A percentile compares a stretch with the other conserved stretches of the same genome.
Conservation (phyloP, 2,329 filamentous ascomycete species). For the Exophiala bonariae region DNA sequence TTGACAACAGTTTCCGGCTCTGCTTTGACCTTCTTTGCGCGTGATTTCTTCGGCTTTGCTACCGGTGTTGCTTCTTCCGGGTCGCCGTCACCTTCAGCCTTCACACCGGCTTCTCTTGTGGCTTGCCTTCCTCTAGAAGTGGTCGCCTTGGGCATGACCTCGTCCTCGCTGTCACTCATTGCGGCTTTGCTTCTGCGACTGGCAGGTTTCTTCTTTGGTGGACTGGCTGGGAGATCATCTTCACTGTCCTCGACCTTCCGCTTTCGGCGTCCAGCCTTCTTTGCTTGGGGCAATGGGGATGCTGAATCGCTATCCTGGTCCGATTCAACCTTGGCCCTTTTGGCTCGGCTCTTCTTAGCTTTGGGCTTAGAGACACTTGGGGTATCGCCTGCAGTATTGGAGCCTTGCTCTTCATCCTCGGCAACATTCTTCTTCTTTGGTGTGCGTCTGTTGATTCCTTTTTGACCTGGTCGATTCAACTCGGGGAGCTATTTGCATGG, state of each 20-base stretch:
- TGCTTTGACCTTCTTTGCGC: conserved; percentile 52
- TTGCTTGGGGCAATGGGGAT: conserved; percentile 23
- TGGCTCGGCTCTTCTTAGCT: conserved; percentile 8
- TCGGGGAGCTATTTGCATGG: conserved; percentile 63
- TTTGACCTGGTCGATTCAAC: conserved; percentile 68
- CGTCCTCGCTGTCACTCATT: conserved; percentile 30
- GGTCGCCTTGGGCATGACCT: conserved; percentile 4
- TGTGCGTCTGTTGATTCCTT: conserved; percentile 57
- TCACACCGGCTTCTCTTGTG: conserved; percentile 25
- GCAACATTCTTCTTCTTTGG: conserved; percentile 35
- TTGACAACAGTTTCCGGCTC: conserved; percentile 39
- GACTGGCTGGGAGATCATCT: conserved; percentile 13
- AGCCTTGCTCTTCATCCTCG: conserved; percentile 34
- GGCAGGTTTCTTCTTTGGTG: conserved; percentile 18
- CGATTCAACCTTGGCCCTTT: background rate
- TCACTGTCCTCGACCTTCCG: conserved; percentile 33
- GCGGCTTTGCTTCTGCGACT: conserved; percentile 15
- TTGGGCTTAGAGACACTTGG: conserved; percentile 23
- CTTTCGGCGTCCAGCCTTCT: conserved; percentile 13
- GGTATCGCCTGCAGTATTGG: conserved; percentile 20
- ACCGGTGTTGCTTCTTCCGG: conserved; percentile 21
- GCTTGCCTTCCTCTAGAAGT: background rate
- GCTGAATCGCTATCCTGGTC: conserved; percentile 21
- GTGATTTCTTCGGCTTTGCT: conserved; percentile 34
- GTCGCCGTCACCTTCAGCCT: conserved; percentile 33